Base-by-base conservation (phyloP, 768 basidiomycete species). In the Ramaria sp. region DNA sequence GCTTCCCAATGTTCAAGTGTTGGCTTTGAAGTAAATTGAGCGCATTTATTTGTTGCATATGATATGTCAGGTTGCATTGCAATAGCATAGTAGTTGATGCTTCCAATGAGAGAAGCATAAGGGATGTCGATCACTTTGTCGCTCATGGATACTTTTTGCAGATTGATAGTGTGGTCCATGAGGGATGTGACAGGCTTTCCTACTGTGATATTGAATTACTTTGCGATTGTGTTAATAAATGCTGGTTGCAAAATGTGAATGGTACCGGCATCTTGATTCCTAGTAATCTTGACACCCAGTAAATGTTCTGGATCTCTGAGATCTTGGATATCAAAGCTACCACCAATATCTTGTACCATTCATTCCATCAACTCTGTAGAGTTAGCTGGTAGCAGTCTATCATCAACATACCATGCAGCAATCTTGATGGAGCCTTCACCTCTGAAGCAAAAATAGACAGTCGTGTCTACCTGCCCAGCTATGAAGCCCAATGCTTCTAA, bases 1-100 rank as follows among this genome's bases (percentile, higher is more conserved):
- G 62, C 62, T 4, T 62, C 54, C 63, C 63, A 64, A 46, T 82
- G 78, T 43, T 83, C 76, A 53, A 80, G 78, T 22, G 80, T 80
- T 42, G 81, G 82, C 60, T 84, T 83, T 15, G 60, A 60, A 1
- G 63, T 39, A 54, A 61, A 69, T 30, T 65, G 67, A 3, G 64
- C 60, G 1, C 68, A 61, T 9, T 54, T 61, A 2, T 55, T 62
- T 4, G 66, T 57, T 4, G 70, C 58, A 54, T 63, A 71, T 9
- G 64, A 47, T 22, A 70, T 69, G 53, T 72, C 67, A 5, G 71
- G 68, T 22, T 63, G 58, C 1, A 64, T 69, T 6, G 43, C 5
- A 6, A 45, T 24, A 45, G 15, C 43, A 45, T 15, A 45, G 22
- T 45, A 45, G 22, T 45, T 24, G 22, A 45, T n/a, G 7, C n/a